Evolutionary conservation across 192 early-diverging fungal genomes (phyloP), one percentile per base, ranked within the genome.

Genomic region (Powellomyces hirtus): DNA sequence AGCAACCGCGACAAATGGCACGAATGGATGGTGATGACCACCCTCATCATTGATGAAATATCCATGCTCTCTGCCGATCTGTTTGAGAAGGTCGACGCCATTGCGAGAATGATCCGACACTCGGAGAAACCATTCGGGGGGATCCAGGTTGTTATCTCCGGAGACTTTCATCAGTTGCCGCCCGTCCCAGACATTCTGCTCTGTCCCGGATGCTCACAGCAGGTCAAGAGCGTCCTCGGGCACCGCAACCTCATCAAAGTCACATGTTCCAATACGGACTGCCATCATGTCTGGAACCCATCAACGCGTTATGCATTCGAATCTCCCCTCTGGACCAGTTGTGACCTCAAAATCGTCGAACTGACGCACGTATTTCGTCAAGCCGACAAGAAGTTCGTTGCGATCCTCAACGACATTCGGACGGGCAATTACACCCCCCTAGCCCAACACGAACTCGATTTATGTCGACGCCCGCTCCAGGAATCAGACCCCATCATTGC

Each of bases 341-440:
- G 45, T 22, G 20, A 55, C 35, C 90, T 30, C 75, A 10, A 65
- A 35, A 55, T 1, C n/a, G 64, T 65, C 2, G 49, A 89, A 70
- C 64, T 96, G 50, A 87, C 80, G 3, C 81, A 88, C 42, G 90
- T 94, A 24, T 96, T 92, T 62, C 77, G 94, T 27, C 94, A 96
- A 66, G 89, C 84, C 70, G 93, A 96, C 73, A 69, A 78, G 78
- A 81, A 59, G 24, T 91, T 96, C 66, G 79, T 92, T 49, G 74
- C 85, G n/a, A 88, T 94, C 74, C 80, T 96, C 27, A 92, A 92
- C 64, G 92, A 96, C 61, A 81, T 94, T 71, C 84, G 94, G 31
- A 71, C 84, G 38, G 93, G 93, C 4, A 65, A 71, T n/a, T 56
- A 92, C 14, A 85, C 91, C 0, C 38, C 68, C 0, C 68, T 82